These are phyloP conservation scores for Aphanomyces stellatus DNA, from an alignment of 352 stramenopile species.

Conservation along the genomic window DNA sequence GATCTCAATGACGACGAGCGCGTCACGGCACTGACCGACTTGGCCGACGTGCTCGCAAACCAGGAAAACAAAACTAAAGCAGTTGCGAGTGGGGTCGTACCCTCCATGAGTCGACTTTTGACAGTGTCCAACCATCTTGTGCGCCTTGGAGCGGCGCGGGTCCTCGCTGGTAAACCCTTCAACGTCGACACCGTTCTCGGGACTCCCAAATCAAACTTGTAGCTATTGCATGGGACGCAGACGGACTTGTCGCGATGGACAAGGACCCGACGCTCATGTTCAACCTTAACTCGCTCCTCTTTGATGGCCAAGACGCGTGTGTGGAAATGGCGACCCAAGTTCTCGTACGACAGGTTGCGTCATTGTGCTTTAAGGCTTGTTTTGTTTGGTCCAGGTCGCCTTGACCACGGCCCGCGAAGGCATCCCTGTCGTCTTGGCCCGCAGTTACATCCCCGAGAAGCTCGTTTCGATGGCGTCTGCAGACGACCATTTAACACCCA, in stretches of 20 bases:
- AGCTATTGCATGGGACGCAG: slow-evolving; percentile 13
- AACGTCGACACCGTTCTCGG: background rate
- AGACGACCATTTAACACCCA: background rate
- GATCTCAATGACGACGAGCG: background rate
- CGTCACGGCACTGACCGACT: background rate
- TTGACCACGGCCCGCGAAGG: slow-evolving; percentile 1
- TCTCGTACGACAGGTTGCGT: background rate
- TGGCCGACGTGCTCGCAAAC: slow-evolving; percentile 6
- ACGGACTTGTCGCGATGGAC: slow-evolving; percentile 1
- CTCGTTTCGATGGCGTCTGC: slow-evolving; percentile 8
- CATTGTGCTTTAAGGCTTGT: background rate
- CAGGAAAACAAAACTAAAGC: slow-evolving; percentile 18
- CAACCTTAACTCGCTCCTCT: slow-evolving; percentile 14
- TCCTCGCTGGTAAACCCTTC: background rate
- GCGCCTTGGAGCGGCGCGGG: background rate
- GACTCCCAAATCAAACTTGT: background rate
- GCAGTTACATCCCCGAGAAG: slow-evolving; percentile 15
- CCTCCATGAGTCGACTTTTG: slow-evolving; percentile 6
- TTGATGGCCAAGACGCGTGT: background rate
- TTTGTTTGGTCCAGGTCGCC: background rate
- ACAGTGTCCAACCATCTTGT: background rate
- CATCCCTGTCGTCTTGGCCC: background rate
- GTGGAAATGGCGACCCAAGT: background rate
- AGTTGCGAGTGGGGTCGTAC: background rate
- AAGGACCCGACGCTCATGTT: slow-evolving; percentile 16